Evolutionary conservation across 192 early-diverging fungal species (phyloP).

Genomic region (Entomortierella beljakovae): DNA sequence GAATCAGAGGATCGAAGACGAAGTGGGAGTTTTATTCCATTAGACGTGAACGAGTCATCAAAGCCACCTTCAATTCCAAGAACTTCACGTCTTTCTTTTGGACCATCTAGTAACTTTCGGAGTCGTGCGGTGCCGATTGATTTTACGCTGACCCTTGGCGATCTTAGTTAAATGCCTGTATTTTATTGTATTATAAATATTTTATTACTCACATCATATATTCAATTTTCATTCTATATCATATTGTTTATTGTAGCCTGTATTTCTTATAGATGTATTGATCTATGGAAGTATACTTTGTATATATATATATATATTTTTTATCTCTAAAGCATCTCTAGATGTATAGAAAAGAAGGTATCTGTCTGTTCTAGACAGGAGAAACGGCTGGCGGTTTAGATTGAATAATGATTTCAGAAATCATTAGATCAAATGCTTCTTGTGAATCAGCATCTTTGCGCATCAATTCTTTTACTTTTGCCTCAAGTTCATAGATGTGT

Average conservation of each 20-base stretch:
- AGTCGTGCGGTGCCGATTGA: constrained; percentile 18
- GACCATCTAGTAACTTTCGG: neutral
- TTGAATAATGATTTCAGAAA: constrained; percentile 40
- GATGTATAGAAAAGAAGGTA: neutral
- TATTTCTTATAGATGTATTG: no score
- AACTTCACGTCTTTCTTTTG: neutral
- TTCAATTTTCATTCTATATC: no score
- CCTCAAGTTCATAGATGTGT: constrained; percentile 71
- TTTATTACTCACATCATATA: neutral
- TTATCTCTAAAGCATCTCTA: no score
- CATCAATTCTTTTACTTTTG: constrained; percentile 57
- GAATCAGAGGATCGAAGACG: constrained; percentile 21
- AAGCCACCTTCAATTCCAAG: neutral
- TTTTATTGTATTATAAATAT: neutral
- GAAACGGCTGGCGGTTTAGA: constrained; percentile 22
- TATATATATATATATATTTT: no score
- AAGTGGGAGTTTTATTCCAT: constrained; percentile 33
- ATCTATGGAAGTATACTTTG: neutral
- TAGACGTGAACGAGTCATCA: neutral
- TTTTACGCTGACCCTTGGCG: constrained; percentile 18
- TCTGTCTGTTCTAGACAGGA: constrained; percentile 14
- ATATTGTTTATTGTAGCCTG: no score
- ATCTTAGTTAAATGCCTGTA: neutral
- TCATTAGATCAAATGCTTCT: constrained; percentile 36
- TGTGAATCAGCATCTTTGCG: constrained; percentile 34